Evolutionary conservation across 345 rosid genomes (phyloP).

Genomic region (Syzygium jambos): DNA sequence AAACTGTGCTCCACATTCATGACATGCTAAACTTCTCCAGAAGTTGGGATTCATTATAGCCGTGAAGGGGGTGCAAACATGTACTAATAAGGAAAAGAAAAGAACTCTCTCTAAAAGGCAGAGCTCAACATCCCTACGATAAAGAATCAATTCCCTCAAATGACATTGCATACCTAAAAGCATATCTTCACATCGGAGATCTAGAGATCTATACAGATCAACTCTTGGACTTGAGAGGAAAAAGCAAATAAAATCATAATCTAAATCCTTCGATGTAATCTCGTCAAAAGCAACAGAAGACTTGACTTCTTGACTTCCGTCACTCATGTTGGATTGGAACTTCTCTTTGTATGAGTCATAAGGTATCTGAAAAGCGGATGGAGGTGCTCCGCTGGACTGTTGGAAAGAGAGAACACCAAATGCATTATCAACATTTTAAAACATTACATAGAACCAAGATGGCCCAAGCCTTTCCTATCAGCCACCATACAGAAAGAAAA

Average conservation of each 20-base stretch:
- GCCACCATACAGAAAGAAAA: background rate
- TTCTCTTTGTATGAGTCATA: conserved; percentile 66
- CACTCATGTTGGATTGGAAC: conserved; percentile 16
- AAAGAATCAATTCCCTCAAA: background rate
- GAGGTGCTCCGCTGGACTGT: conserved; percentile 88
- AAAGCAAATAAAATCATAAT: conserved; percentile 74
- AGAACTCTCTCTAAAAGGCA: background rate
- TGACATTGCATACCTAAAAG: conserved; percentile 42
- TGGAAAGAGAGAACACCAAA: conserved; percentile 12
- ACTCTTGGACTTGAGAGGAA: conserved; percentile 74
- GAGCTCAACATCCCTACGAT: background rate
- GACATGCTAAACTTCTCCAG: background rate
- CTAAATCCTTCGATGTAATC: conserved; percentile 49
- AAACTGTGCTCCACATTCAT: background rate
- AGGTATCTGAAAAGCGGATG: conserved; percentile 72
- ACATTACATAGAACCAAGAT: background rate
- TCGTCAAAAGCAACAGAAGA: conserved; percentile 23
- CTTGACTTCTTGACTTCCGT: conserved; percentile 12
- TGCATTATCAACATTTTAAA: background rate
- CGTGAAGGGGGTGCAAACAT: background rate
- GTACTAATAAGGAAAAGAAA: background rate
- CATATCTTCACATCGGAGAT: conserved; percentile 90
- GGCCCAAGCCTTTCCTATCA: background rate
- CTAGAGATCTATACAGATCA: conserved; percentile 83
- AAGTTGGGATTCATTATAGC: background rate